Conservation (phyloP, 2,329 filamentous ascomycete species). For the Aspergillus carbonarius region DNA sequence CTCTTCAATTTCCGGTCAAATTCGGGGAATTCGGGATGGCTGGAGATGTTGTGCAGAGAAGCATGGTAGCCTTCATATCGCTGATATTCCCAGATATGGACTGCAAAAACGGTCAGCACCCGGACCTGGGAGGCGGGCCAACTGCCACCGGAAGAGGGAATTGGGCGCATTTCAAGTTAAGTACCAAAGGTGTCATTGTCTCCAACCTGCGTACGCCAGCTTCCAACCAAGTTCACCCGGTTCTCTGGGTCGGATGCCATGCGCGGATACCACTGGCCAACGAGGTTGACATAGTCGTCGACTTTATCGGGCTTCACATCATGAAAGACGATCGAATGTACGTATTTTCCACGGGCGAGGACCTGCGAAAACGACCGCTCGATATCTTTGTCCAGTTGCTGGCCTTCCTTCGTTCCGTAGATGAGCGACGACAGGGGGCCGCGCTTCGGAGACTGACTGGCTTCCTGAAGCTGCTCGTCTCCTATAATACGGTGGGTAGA, state of each 20-base stretch:
- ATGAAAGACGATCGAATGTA: slow-evolving; percentile 96
- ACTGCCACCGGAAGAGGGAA: neutral
- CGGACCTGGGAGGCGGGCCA: neutral
- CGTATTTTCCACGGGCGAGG: slow-evolving; percentile 92
- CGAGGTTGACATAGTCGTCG: slow-evolving; percentile 87
- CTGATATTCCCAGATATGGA: slow-evolving; percentile 99
- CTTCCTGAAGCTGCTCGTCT: slow-evolving; percentile 61
- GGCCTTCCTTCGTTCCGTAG: slow-evolving; percentile 93
- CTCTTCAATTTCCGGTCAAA: slow-evolving; percentile 83
- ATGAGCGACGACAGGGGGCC: slow-evolving; percentile 81
- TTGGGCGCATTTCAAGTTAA: slow-evolving; percentile 28
- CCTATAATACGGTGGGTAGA: slow-evolving; percentile 51
- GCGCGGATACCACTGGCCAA: slow-evolving; percentile 87
- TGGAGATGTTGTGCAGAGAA: slow-evolving; percentile 79
- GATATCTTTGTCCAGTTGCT: slow-evolving; percentile 91
- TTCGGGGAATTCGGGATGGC: slow-evolving; percentile 76
- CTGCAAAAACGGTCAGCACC: slow-evolving; percentile 52
- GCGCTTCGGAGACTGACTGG: slow-evolving; percentile 62
- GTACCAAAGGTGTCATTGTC: slow-evolving; percentile 95
- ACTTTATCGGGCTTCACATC: slow-evolving; percentile 93
- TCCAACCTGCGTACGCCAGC: slow-evolving; percentile 96
- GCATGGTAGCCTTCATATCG: slow-evolving; percentile 94
- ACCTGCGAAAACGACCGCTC: slow-evolving; percentile 95
- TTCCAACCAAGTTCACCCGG: slow-evolving; percentile 93
- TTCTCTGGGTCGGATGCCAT: slow-evolving; percentile 84